phyloP scores from a whole-genome alignment of 1,284 basidiomycete species.

The Caloboletus inedulis region DNA sequence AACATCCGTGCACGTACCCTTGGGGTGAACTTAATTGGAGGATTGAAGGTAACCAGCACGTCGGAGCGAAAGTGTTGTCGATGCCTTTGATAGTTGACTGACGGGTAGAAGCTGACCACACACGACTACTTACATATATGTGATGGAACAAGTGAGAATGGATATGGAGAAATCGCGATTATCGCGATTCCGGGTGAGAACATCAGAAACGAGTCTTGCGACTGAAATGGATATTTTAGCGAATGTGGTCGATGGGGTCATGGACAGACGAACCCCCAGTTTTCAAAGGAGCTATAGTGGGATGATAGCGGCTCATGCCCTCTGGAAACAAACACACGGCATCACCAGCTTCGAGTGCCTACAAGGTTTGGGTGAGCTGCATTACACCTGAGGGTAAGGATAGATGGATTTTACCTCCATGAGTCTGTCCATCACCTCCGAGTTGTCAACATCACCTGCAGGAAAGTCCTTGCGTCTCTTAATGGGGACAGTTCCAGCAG shows the following conservation, averaged over 20 bases:
- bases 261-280: constrained; percentile 61
- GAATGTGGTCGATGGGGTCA: not conserved
- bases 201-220: constrained; percentile 75
- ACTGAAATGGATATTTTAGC: constrained; percentile 41
- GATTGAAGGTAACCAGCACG: constrained; percentile 79
- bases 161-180: constrained; percentile 69
- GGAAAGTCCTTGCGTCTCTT: constrained; percentile 68
- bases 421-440: constrained; percentile 61
- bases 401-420: constrained; percentile 47
- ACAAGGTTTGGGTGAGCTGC: not conserved
- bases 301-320: constrained; percentile 79
- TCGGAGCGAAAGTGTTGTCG: constrained; percentile 81
- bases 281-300: constrained; percentile 77
- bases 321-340: constrained; percentile 82
- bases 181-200: constrained; percentile 66
- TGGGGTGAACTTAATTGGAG: constrained; percentile 64
- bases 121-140: constrained; percentile 60
- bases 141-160: constrained; percentile 75
- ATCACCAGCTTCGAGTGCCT: constrained; percentile 76
- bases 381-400: not conserved
- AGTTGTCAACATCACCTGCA: constrained; percentile 60
- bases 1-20: constrained; percentile 40
- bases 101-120: not conserved
- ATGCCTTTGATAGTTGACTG: constrained; percentile 36
- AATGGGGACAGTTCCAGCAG: constrained; percentile 79